phyloP scores from a whole-genome alignment of 805 yeast genomes.

The Saccharomyces mikatae region DNA sequence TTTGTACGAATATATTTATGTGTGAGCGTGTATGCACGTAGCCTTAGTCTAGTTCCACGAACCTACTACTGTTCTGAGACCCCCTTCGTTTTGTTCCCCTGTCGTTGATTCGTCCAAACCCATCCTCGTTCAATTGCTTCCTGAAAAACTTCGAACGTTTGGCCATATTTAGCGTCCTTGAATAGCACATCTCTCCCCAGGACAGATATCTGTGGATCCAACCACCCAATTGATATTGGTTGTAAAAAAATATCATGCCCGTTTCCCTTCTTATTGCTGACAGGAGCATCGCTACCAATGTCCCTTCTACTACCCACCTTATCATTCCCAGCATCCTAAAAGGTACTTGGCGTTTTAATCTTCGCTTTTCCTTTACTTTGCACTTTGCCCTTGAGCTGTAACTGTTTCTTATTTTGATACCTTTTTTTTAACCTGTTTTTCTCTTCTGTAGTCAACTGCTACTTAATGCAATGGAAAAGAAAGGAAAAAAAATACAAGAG shows the following conservation, averaged over 20 bases:
- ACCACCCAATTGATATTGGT: constrained; percentile 33
- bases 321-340: background rate
- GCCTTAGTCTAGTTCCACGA: background rate
- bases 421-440: background rate
- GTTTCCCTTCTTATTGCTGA: constrained; percentile 84
- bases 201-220: constrained; percentile 46
- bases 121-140: constrained; percentile 18
- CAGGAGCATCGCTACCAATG: constrained; percentile 68
- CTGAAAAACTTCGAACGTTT: constrained; percentile 43
- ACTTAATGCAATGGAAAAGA: background rate
- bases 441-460: background rate
- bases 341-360: background rate
- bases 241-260: constrained; percentile 46
- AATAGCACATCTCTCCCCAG: constrained; percentile 57
- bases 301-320: constrained; percentile 58
- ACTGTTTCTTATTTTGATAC: background rate
- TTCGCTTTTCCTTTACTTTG: background rate
- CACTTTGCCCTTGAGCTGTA: background rate
- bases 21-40: background rate
- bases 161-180: constrained; percentile 38
- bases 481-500: background rate
- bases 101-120: constrained; percentile 8
- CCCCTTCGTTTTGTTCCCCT: background rate
- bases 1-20: background rate
- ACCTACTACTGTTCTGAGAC: background rate